These are phyloP conservation scores for Coemansia umbellata DNA, from an alignment of 192 early-diverging fungal genomes.

Conservation along the genomic window DNA sequence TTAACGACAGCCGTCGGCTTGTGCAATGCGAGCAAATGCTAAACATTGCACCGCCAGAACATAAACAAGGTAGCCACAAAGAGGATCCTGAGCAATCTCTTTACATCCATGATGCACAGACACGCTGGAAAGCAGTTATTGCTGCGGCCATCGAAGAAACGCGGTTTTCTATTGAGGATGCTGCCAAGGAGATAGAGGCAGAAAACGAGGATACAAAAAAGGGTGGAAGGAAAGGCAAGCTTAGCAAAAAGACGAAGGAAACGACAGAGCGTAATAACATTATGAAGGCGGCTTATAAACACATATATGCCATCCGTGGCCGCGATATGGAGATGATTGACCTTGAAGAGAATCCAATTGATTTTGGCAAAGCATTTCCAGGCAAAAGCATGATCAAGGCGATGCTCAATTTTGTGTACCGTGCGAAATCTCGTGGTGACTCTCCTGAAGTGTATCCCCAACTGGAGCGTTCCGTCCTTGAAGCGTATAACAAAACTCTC, in stretches of 20 bases:
- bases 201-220: neutral
- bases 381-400: conserved; percentile 5
- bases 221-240: conserved; percentile 1
- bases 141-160: conserved; percentile 2
- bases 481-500: conserved; percentile 38
- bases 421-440: conserved; percentile 39
- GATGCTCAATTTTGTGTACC: conserved; percentile 28
- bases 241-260: conserved; percentile 8
- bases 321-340: neutral
- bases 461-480: conserved; percentile 22
- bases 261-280: conserved; percentile 7
- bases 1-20: conserved; percentile 34
- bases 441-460: conserved; percentile 10
- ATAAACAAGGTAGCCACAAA: neutral
- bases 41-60: conserved; percentile 2
- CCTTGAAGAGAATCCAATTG: conserved; percentile 3
- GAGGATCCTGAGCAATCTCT: conserved; percentile 1
- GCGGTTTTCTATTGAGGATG: conserved; percentile 4
- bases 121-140: conserved; percentile 22
- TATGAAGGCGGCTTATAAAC: conserved; percentile 13
- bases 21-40: conserved; percentile 43
- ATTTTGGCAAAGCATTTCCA: neutral
- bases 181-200: neutral
- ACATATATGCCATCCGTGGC: conserved; percentile 20
- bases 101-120: conserved; percentile 6